Evolutionary conservation across 768 basidiomycete species (phyloP), one percentile per base, ranked within the genome.

Genomic region (Boletus vinaceobasis): DNA sequence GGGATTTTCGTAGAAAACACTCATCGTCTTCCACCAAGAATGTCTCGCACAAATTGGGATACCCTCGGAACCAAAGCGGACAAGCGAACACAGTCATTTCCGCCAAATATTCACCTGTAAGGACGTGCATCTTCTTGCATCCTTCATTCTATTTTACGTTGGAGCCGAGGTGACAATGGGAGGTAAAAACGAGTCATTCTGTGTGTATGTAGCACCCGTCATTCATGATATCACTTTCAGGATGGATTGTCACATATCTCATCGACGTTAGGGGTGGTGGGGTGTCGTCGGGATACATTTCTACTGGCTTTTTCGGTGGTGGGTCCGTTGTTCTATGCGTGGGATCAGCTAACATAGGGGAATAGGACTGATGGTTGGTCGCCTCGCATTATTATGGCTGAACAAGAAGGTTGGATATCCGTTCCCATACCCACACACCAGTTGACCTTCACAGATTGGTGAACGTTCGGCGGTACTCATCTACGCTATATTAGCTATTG

Each of bases 231-330:
- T 33, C 4, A 5, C 32, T 3, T 7, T 13, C 26, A 82, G 84
- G 86, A 7, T 88, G 86, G 86, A 85, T 86, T 40, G 84, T 85
- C 7, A 84, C 85, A 0, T 87, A 76, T 53, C 72, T 78, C 17
- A 73, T 75, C 46, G 62, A 77, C 19, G 67, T 73, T 15, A 71
- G 78, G 37, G 70, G 70, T n/a, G 78, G 77, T 23, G 78, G 79
- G 13, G 46, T 74, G 7, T 73, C 72, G 8, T 75, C 75, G 15
- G 77, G 79, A 32, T 85, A 85, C 61, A 71, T 73, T 7, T 74
- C 76, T 7, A 64, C 79, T 17, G 76, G 73, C 5, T 66, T 80
- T 52, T 71, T 64, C 38, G 64, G 57, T 43, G 70, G 69, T 71
- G 40, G 7, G 53, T 43, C 5, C 0, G 33, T 27, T 26, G 13